A percentile compares a stretch with the other conserved stretches of the same genome.
Conservation (phyloP, 371 early-diverging fungal genomes). For the Zychaea mexicana region DNA sequence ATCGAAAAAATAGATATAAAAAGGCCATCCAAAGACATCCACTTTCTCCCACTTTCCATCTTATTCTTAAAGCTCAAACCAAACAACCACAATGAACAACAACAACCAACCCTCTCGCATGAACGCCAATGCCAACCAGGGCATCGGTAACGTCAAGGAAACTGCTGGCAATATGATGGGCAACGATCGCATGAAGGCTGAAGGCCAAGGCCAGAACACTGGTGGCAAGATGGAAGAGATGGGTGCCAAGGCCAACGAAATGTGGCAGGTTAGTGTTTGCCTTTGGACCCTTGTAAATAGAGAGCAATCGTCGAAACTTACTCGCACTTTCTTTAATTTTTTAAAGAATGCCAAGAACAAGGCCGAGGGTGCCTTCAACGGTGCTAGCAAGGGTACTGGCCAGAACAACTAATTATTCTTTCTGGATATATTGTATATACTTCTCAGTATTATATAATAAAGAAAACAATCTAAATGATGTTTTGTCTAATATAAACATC, state of each 20-base stretch:
- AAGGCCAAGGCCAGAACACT: conserved; percentile 31
- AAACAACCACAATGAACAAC: neutral
- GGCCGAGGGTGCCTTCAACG: too few species aligned
- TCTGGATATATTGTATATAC: too few species aligned
- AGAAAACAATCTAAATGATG: too few species aligned
- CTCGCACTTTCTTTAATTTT: too few species aligned
- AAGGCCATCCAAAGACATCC: neutral
- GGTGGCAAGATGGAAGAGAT: conserved; percentile 41
- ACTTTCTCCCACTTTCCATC: neutral
- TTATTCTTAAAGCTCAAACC: neutral
- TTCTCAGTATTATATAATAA: too few species aligned
- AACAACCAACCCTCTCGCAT: neutral
- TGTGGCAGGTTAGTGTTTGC: conserved; percentile 11
- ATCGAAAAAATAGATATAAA: neutral
- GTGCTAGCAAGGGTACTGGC: too few species aligned
- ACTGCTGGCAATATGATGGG: conserved; percentile 43
- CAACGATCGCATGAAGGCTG: conserved; percentile 35
- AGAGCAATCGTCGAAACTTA: too few species aligned
- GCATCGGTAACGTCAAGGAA: conserved; percentile 48
- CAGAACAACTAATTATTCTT: too few species aligned
- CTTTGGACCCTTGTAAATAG: too few species aligned
- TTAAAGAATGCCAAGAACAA: too few species aligned
- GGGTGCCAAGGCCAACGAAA: conserved; percentile 24
- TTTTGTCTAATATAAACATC: too few species aligned
- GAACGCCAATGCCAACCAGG: conserved; percentile 31